Percentiles rank a stretch among this genome's conserved stretches.
phyloP scores from a whole-genome alignment of 805 yeast species.

The Blastobotrys terrestris region DNA sequence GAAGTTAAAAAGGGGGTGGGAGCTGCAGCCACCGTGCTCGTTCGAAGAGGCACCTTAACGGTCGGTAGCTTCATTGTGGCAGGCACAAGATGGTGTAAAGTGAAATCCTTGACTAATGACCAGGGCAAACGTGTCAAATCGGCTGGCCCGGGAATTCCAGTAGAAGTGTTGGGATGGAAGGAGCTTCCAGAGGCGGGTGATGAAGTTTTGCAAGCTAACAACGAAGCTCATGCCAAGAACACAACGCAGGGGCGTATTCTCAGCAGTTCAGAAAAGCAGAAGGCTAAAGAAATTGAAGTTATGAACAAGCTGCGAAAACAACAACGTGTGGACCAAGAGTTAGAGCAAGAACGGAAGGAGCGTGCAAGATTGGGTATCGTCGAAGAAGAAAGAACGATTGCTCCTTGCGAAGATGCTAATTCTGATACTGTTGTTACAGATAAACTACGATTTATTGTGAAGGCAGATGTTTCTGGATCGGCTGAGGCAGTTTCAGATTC shows the following conservation, averaged over 20 bases:
- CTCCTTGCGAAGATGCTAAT: constrained; percentile 30
- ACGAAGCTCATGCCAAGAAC: constrained; percentile 68
- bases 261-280: constrained; percentile 46
- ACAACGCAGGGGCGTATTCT: constrained; percentile 60
- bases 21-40: constrained; percentile 74
- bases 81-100: constrained; percentile 82
- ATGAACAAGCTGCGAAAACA: constrained; percentile 63
- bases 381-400: constrained; percentile 35
- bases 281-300: constrained; percentile 57
- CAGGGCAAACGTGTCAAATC: constrained; percentile 51
- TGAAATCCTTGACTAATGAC: constrained; percentile 72
- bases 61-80: constrained; percentile 74
- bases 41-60: constrained; percentile 70
- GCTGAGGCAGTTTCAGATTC: constrained; percentile 88
- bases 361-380: constrained; percentile 57
- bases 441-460: constrained; percentile 51
- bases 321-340: constrained; percentile 42
- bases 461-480: constrained; percentile 92
- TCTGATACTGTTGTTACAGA: constrained; percentile 23
- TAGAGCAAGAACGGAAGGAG: constrained; percentile 49
- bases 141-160: constrained; percentile 87
- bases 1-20: constrained; percentile 79
- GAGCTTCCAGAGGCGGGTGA: constrained; percentile 90
- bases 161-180: constrained; percentile 91
- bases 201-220: constrained; percentile 65